Percentiles rank a stretch among this genome's conserved stretches.
phyloP scores from a whole-genome alignment of 2,329 filamentous ascomycete genomes.

The Penicillium psychrosexuale region DNA sequence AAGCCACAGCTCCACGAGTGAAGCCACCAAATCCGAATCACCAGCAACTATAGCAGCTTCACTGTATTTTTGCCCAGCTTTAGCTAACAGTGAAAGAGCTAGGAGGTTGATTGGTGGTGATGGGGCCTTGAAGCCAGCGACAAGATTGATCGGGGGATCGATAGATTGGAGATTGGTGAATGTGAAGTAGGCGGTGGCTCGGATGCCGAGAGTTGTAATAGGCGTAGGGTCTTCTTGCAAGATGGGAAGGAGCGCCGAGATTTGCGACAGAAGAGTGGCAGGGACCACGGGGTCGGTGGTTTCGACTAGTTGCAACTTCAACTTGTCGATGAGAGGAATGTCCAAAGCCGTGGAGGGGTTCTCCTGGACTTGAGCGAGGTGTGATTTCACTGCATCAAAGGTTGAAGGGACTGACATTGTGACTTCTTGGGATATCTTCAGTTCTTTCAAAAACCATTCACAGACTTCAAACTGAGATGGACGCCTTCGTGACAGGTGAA shows the following conservation, averaged over 20 bases:
- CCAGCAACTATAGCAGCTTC: conserved; percentile 59
- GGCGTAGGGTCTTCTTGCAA: conserved; percentile 59
- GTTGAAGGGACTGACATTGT: conserved; percentile 37
- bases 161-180: conserved; percentile 51
- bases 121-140: conserved; percentile 52
- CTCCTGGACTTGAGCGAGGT: conserved; percentile 45
- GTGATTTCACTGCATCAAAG: conserved; percentile 37
- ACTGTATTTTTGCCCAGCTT: conserved; percentile 50
- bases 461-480: not conserved
- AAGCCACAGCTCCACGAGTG: conserved; percentile 58
- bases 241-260: conserved; percentile 51
- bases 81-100: conserved; percentile 55
- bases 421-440: not conserved
- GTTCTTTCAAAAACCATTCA: not conserved
- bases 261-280: conserved; percentile 42
- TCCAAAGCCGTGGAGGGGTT: conserved; percentile 49
- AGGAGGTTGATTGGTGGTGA: conserved; percentile 55
- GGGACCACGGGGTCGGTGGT: conserved; percentile 37
- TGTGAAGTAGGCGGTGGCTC: conserved; percentile 48
- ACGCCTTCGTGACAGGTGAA: not conserved
- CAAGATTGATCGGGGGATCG: conserved; percentile 52
- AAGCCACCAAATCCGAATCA: conserved; percentile 53
- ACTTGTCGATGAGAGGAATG: conserved; percentile 49
- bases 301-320: conserved; percentile 45
- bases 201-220: conserved; percentile 52